Conservation (phyloP, 139 green algal species). For the Klebsormidium nitens region DNA sequence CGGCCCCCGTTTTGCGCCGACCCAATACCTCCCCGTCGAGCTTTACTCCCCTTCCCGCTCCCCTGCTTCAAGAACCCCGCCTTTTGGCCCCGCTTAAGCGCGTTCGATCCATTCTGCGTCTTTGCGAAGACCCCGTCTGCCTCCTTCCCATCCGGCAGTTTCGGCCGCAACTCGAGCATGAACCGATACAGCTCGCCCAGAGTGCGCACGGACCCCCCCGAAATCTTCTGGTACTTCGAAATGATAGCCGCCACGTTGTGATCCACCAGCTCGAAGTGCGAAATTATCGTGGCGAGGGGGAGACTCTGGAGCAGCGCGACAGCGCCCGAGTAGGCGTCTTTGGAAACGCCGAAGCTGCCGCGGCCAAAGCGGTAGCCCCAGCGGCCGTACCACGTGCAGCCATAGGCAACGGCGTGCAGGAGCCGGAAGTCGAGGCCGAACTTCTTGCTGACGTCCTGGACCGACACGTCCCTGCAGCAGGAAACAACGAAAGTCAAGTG, state of each 20-base stretch:
- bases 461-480: conserved; percentile 34
- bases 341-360: conserved; percentile 69
- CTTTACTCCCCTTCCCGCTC: too few relatives aligned
- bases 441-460: conserved; percentile 85
- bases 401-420: conserved; percentile 65
- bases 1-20: too few relatives aligned
- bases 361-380: conserved; percentile 90
- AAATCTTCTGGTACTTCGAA: not conserved
- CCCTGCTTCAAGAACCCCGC: too few relatives aligned
- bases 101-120: too few relatives aligned
- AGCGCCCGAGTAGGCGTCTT: conserved; percentile 54
- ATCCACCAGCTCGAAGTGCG: too few relatives aligned
- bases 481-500: too few relatives aligned
- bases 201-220: not conserved
- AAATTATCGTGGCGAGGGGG: conserved; percentile 14
- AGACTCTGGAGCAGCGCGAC: conserved; percentile 32
- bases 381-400: conserved; percentile 84
- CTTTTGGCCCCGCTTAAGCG: too few relatives aligned
- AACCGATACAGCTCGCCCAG: conserved; percentile 30
- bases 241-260: not conserved
- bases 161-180: conserved; percentile 14
- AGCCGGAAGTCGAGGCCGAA: conserved; percentile 82
- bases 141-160: not conserved
- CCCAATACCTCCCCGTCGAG: too few relatives aligned
- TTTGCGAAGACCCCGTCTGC: too few relatives aligned